A percentile compares a stretch with the other conserved stretches of the same genome.
Evolutionary conservation across 2,329 filamentous ascomycete genomes (phyloP).

Genomic region (Cercospora sp.): DNA sequence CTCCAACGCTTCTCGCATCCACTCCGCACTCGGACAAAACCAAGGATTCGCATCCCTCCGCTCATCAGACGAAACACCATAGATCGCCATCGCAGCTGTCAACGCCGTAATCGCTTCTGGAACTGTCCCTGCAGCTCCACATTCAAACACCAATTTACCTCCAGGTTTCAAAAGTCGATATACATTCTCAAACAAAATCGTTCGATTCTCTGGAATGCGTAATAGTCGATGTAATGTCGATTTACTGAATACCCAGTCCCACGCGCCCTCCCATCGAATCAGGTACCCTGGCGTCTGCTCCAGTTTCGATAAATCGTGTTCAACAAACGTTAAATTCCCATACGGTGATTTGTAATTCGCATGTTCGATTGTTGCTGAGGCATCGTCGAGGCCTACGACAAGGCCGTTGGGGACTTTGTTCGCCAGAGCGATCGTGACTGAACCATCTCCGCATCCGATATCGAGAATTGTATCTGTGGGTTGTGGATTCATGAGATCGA

Average conservation of each 20-base stretch:
- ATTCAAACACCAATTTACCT: slow-evolving; percentile 64
- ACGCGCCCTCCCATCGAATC: slow-evolving; percentile 30
- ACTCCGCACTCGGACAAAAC: slow-evolving; percentile 65
- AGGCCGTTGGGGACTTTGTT: slow-evolving; percentile 27
- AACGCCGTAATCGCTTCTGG: slow-evolving; percentile 62
- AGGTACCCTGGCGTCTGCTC: slow-evolving; percentile 10
- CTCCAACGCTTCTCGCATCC: slow-evolving; percentile 50
- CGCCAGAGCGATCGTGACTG: slow-evolving; percentile 43
- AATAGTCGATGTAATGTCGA: slow-evolving; percentile 54
- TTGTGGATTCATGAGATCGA: slow-evolving; percentile 39
- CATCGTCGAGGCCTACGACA: slow-evolving; percentile 45
- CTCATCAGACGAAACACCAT: slow-evolving; percentile 45
- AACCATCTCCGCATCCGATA: slow-evolving; percentile 44
- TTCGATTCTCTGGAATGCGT: slow-evolving; percentile 47
- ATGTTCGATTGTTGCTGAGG: slow-evolving; percentile 41
- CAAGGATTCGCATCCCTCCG: slow-evolving; percentile 58
- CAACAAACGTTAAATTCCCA: slow-evolving; percentile 14
- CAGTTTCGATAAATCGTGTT: slow-evolving; percentile 12
- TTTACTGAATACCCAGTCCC: slow-evolving; percentile 46
- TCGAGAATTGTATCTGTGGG: slow-evolving; percentile 43
- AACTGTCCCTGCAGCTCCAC: slow-evolving; percentile 67
- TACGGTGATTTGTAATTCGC: slow-evolving; percentile 26
- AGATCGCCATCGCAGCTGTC: slow-evolving; percentile 50
- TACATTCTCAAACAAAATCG: slow-evolving; percentile 55
- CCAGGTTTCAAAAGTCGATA: slow-evolving; percentile 55